Evolutionary conservation across 1,139 yeast species (phyloP).

Genomic region (Tardiomyces digboiensis): DNA sequence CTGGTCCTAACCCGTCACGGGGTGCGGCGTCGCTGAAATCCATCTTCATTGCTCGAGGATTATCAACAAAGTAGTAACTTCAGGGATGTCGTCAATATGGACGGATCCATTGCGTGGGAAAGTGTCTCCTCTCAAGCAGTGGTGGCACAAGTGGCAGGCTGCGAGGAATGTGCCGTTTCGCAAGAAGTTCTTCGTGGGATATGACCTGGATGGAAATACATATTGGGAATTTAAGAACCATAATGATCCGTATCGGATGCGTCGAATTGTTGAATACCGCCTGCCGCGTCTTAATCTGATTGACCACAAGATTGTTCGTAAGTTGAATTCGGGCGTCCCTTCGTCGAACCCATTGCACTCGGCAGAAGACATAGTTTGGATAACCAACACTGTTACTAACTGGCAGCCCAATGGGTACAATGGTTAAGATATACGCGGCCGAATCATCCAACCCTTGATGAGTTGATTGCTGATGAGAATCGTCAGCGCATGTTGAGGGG

Average conservation of each 20-base stretch:
- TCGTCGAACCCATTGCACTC: too few relatives aligned
- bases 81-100: neutral
- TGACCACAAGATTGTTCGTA: constrained; percentile 33
- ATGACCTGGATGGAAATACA: constrained; percentile 73
- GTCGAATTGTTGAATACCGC: constrained; percentile 34
- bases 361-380: too few relatives aligned
- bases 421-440: constrained; percentile 66
- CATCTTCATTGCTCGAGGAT: too few relatives aligned
- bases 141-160: constrained; percentile 51
- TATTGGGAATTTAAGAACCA: constrained; percentile 68
- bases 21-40: too few relatives aligned
- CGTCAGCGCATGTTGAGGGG: constrained; percentile 47
- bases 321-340: too few relatives aligned
- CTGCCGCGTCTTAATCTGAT: constrained; percentile 22
- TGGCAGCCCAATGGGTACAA: constrained; percentile 58
- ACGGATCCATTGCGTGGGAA: neutral
- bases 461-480: constrained; percentile 46
- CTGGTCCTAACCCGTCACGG: too few relatives aligned
- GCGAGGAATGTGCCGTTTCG: constrained; percentile 59
- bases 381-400: constrained; percentile 36
- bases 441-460: constrained; percentile 51
- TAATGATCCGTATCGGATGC: constrained; percentile 24
- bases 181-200: constrained; percentile 38
- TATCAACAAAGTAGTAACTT: too few relatives aligned
- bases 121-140: constrained; percentile 17